phyloP scores from a whole-genome alignment of 768 basidiomycete genomes.

The Boletus sensibilis region DNA sequence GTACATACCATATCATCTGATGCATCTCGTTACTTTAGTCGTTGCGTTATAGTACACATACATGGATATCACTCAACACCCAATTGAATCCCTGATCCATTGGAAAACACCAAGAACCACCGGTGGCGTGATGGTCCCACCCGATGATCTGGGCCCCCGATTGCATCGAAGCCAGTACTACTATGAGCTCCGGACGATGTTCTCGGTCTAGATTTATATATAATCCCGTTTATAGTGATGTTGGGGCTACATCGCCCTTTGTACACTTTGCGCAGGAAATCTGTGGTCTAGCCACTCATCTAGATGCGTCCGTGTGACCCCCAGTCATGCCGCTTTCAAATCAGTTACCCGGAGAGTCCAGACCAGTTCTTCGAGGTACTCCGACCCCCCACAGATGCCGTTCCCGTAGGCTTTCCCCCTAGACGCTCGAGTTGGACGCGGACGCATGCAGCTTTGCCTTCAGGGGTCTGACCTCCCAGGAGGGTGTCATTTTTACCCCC shows the following conservation, averaged over 20 bases:
- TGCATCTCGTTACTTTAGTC: neutral
- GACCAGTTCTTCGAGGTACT: too few relatives aligned
- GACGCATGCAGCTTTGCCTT: constrained; percentile 62
- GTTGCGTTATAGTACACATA: constrained; percentile 14
- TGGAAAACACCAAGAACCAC: constrained; percentile 3
- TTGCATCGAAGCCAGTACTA: constrained; percentile 9
- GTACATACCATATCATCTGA: constrained; percentile 5
- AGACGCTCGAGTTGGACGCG: constrained; percentile 64
- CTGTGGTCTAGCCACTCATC: too few relatives aligned
- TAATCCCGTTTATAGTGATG: too few relatives aligned
- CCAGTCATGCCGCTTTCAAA: too few relatives aligned
- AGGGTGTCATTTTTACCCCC: constrained; percentile 33
- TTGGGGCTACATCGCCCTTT: too few relatives aligned
- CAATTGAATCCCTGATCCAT: constrained; percentile 2
- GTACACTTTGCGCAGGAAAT: too few relatives aligned
- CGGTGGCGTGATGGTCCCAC: constrained; percentile 16
- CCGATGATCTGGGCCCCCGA: neutral
- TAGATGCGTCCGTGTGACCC: too few relatives aligned
- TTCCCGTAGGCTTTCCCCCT: too few relatives aligned
- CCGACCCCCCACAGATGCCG: too few relatives aligned
- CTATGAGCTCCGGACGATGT: constrained; percentile 43
- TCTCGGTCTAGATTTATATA: too few relatives aligned
- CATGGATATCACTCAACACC: constrained; percentile 13
- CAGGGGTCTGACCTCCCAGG: constrained; percentile 60
- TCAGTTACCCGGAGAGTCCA: too few relatives aligned